Evolutionary conservation across 176 grass and related monocot genomes (phyloP).

Genomic region (Oryza brachyantha): DNA sequence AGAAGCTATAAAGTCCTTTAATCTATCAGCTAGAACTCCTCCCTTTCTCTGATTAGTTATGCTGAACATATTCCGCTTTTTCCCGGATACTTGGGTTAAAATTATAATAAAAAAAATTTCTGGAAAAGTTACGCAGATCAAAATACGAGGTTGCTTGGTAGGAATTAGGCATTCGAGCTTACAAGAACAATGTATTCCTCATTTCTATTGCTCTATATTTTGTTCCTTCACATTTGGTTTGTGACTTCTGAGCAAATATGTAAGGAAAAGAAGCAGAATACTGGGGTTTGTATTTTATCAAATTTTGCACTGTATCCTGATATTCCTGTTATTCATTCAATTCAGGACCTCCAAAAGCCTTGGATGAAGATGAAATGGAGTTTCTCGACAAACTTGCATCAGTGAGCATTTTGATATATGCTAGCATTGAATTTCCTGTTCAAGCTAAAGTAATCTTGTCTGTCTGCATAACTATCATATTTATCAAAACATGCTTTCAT

Average conservation of each 20-base stretch:
- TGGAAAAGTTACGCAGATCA: no score
- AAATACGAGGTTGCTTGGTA: background rate
- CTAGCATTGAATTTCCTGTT: background rate
- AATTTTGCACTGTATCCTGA: background rate
- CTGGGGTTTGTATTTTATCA: background rate
- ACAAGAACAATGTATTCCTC: slow-evolving; percentile 1
- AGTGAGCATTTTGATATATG: slow-evolving; percentile 46
- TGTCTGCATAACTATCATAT: background rate
- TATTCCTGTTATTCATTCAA: slow-evolving; percentile 14
- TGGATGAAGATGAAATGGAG: slow-evolving; percentile 92
- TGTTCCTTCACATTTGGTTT: background rate
- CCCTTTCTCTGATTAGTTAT: background rate
- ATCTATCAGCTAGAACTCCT: background rate
- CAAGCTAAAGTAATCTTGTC: background rate
- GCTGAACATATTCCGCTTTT: no score
- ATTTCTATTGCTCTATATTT: background rate
- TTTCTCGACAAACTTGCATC: slow-evolving; percentile 77
- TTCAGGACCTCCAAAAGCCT: slow-evolving; percentile 87
- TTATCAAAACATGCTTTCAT: background rate
- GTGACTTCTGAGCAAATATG: background rate
- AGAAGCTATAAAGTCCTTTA: background rate
- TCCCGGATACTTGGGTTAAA: no score
- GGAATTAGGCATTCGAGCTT: background rate
- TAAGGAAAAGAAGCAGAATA: background rate
- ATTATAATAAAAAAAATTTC: no score